Conservation (phyloP, 352 stramenopile genomes). For the Phytophthora lateralis region DNA sequence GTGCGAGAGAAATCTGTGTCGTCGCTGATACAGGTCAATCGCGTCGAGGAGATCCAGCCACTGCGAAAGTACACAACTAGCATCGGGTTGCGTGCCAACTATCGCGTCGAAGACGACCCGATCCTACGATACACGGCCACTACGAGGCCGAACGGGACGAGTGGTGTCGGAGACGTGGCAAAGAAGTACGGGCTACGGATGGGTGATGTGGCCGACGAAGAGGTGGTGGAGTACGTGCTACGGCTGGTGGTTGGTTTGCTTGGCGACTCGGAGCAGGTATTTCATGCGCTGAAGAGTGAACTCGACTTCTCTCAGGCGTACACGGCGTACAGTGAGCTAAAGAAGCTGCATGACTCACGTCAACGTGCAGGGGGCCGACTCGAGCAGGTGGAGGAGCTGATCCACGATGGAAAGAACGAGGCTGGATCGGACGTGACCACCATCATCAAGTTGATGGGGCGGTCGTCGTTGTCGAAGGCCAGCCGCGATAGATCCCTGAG, state of each 20-base stretch:
- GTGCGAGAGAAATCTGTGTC: conserved; percentile 20
- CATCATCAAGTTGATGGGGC: conserved; percentile 28
- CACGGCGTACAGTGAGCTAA: conserved; percentile 45
- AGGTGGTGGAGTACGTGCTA: conserved; percentile 51
- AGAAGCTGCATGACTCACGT: conserved; percentile 35
- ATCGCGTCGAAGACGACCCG: conserved; percentile 64
- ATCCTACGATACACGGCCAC: conserved; percentile 68
- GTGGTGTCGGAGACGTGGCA: conserved; percentile 21
- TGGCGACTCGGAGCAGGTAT: conserved; percentile 27
- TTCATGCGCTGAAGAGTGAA: conserved; percentile 32
- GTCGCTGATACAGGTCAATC: conserved; percentile 25
- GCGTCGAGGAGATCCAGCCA: conserved; percentile 15
- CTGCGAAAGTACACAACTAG: conserved; percentile 41
- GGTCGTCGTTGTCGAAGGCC: conserved; percentile 17
- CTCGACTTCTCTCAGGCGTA: conserved; percentile 41
- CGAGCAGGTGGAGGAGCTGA: conserved; percentile 18
- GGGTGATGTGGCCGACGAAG: conserved; percentile 37
- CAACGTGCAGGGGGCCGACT: conserved; percentile 14
- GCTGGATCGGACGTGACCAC: conserved; percentile 14
- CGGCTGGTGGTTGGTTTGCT: conserved; percentile 40
- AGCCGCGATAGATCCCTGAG: conserved; percentile 17
- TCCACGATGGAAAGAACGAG: neutral
- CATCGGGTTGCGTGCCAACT: conserved; percentile 46
- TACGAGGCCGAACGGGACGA: conserved; percentile 42
- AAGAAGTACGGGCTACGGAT: conserved; percentile 29